These are phyloP conservation scores for Coemansia sp. DNA, from an alignment of 192 early-diverging fungal genomes.

Conservation along the genomic window DNA sequence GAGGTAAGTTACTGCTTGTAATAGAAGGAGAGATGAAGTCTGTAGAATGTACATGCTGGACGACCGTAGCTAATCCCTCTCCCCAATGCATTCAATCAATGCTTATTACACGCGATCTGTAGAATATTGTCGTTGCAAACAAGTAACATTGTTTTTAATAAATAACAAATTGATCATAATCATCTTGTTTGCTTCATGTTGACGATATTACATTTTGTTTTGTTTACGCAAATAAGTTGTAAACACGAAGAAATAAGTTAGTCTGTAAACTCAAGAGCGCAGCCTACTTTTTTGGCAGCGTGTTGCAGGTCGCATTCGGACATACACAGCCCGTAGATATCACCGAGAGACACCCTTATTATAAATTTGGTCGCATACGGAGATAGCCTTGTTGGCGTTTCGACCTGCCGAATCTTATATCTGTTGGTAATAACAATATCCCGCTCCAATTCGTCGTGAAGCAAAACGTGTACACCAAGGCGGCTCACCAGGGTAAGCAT, in stretches of 20 bases:
- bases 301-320: neutral
- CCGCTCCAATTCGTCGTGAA: too few relatives aligned
- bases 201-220: too few relatives aligned
- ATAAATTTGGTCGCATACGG: too few relatives aligned
- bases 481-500: too few relatives aligned
- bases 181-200: neutral
- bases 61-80: neutral
- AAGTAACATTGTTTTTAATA: neutral
- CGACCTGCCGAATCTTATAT: too few relatives aligned
- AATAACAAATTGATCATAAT: neutral
- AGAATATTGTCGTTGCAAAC: conserved; percentile 20
- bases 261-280: neutral
- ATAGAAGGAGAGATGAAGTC: neutral
- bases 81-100: neutral
- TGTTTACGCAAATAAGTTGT: too few relatives aligned
- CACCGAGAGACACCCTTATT: too few relatives aligned
- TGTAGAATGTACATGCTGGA: neutral
- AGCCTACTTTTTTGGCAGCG: neutral
- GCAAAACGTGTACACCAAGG: too few relatives aligned
- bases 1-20: conserved; percentile 3
- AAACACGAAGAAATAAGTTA: neutral
- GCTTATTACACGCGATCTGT: neutral
- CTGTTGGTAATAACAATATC: too few relatives aligned
- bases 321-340: too few relatives aligned
- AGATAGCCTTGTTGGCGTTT: too few relatives aligned